Conservation (phyloP, 208 protist genomes). For the Vickermania ingenoplastis region DNA sequence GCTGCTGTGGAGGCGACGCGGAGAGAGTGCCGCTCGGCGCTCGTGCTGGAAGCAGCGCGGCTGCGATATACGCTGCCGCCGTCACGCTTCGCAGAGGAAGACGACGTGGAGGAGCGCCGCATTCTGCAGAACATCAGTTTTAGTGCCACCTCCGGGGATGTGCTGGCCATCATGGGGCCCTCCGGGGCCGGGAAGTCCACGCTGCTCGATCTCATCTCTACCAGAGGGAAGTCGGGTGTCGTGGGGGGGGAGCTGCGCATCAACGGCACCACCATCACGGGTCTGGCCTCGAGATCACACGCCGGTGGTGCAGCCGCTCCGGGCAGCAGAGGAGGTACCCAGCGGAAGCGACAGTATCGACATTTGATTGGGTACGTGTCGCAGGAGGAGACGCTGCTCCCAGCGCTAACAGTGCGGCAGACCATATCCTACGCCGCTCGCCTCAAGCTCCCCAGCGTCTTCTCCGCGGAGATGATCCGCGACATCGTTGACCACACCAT, state of each 20-base stretch:
- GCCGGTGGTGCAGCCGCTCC: conserved; percentile 4
- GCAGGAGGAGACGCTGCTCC: conserved; percentile 88
- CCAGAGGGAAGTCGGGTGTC: conserved; percentile 39
- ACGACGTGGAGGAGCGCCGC: conserved; percentile 14
- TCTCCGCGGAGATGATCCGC: conserved; percentile 56
- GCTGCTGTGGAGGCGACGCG: conserved; percentile 23
- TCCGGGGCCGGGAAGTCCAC: conserved; percentile 89
- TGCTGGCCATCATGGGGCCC: conserved; percentile 85
- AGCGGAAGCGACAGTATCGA: conserved; percentile 32
- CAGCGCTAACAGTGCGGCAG: conserved; percentile 77
- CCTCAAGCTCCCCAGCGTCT: conserved; percentile 79
- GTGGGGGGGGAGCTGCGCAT: conserved; percentile 44
- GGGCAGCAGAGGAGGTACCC: neutral
- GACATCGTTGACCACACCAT: conserved; percentile 63
- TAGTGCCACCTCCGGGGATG: conserved; percentile 61
- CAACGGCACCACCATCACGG: conserved; percentile 55
- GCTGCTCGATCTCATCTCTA: conserved; percentile 76
- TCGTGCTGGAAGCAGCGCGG: conserved; percentile 43
- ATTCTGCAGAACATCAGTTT: conserved; percentile 78
- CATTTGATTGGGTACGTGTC: conserved; percentile 88
- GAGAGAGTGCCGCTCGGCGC: conserved; percentile 23
- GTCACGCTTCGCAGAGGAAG: conserved; percentile 28
- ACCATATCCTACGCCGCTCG: conserved; percentile 82
- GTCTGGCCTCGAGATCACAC: neutral
- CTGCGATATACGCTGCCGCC: conserved; percentile 47